Percentiles rank a stretch among this genome's conserved stretches.
phyloP scores from a whole-genome alignment of 2,329 filamentous ascomycete genomes.

The Pseudogymnoascus sp. region DNA sequence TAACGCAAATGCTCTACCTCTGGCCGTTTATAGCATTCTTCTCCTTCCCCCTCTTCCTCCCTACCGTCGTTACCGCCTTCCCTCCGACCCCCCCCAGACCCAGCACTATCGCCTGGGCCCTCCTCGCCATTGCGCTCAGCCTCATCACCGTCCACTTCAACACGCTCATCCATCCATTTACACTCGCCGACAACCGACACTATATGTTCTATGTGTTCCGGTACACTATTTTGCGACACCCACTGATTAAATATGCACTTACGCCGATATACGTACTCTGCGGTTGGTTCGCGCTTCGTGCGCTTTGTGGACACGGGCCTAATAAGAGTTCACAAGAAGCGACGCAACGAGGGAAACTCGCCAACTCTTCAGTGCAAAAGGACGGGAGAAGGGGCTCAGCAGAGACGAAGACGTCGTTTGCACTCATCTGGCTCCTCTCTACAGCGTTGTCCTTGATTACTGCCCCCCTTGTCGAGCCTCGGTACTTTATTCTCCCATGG shows the following conservation, averaged over 20 bases:
- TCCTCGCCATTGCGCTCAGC: constrained; percentile 23
- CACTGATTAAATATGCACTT: constrained; percentile 55
- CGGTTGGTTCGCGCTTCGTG: constrained; percentile 57
- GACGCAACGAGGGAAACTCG: constrained; percentile 12
- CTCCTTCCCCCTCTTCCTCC: constrained; percentile 66
- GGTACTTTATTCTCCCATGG: constrained; percentile 95
- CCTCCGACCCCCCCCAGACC: constrained; percentile 28
- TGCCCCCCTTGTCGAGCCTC: constrained; percentile 85
- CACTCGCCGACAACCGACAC: constrained; percentile 89
- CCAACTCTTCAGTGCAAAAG: constrained; percentile 13
- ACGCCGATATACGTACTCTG: constrained; percentile 62
- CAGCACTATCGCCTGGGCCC: not conserved
- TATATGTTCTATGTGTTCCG: constrained; percentile 97
- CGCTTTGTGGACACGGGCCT: constrained; percentile 35
- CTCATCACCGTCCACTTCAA: constrained; percentile 60
- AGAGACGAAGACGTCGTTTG: constrained; percentile 38
- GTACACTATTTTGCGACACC: constrained; percentile 61
- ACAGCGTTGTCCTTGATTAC: constrained; percentile 73
- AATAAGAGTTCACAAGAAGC: constrained; percentile 16
- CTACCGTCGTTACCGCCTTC: constrained; percentile 38
- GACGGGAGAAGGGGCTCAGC: constrained; percentile 19
- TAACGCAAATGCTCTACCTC: constrained; percentile 90
- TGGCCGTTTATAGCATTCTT: constrained; percentile 89
- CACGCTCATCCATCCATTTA: constrained; percentile 92
- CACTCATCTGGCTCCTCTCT: constrained; percentile 52